These are phyloP conservation scores for Lojkania enalia DNA, from an alignment of 2,329 filamentous ascomycete species.

Conservation along the genomic window DNA sequence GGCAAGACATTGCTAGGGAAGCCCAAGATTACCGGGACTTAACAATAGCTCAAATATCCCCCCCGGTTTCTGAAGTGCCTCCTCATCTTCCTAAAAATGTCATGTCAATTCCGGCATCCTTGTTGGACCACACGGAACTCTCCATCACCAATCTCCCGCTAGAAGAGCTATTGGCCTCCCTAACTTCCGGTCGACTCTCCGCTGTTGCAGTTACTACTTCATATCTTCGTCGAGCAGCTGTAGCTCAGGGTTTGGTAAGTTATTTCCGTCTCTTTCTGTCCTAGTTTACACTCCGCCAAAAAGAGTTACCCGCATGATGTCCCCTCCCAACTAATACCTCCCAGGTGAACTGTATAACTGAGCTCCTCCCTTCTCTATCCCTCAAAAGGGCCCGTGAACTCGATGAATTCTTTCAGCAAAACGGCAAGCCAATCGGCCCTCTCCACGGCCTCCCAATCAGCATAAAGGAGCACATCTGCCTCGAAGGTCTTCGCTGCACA, in stretches of 20 bases:
- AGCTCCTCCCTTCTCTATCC: slow-evolving; percentile 43
- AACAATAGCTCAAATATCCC: slow-evolving; percentile 24
- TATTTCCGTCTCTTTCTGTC: too few species aligned
- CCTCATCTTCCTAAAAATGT: slow-evolving; percentile 26
- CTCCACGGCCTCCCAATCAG: slow-evolving; percentile 58
- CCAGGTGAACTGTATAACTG: slow-evolving; percentile 13
- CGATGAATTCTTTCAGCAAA: slow-evolving; percentile 44
- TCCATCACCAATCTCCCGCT: slow-evolving; percentile 26
- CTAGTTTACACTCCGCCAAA: too few species aligned
- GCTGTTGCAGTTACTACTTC: slow-evolving; percentile 29
- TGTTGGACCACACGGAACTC: slow-evolving; percentile 17
- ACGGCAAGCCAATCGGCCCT: slow-evolving; percentile 47
- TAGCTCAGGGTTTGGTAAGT: slow-evolving; percentile 28
- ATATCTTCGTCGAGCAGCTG: slow-evolving; percentile 29
- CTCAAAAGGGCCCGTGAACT: slow-evolving; percentile 46
- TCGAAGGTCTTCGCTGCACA: slow-evolving; percentile 54
- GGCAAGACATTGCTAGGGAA: slow-evolving; percentile 30
- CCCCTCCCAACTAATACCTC: not conserved
- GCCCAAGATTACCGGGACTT: slow-evolving; percentile 32
- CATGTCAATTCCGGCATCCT: slow-evolving; percentile 17
- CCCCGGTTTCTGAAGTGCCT: slow-evolving; percentile 23
- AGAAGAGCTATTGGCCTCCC: slow-evolving; percentile 22
- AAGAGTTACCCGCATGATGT: too few species aligned
- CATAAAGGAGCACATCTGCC: slow-evolving; percentile 57
- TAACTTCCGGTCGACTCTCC: slow-evolving; percentile 25